Evolutionary conservation across 345 rosid genomes (phyloP), one percentile per base, ranked within the genome.

Genomic region (Eucalyptus marginata): DNA sequence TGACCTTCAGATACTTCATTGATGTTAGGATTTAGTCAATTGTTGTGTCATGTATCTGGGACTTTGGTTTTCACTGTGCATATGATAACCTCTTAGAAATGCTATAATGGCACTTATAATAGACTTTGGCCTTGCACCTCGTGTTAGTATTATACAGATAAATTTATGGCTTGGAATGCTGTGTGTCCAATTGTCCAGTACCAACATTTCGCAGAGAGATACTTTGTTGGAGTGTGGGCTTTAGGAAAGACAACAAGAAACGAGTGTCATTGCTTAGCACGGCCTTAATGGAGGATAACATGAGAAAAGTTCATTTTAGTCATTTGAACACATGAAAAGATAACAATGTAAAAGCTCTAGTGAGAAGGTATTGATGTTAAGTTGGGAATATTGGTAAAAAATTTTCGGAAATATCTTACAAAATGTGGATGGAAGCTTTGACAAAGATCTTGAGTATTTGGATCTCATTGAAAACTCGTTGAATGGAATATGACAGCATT

Each of bases 331-430:
- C 80, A 68, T 16, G 80, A 33, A 7, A 31, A 68, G 43, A 68
- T 33, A 33, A 68, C 24, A 31, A 31, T 33, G 22, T 68, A 17
- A 24, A 68, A 68, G 80, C 43, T 68, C 12, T 31, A 66, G 22
- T 71, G 81, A 71, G 46, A 36, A 18, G 15, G 83, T 5, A 33
- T 68, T 68, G 22, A 68, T 68, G 80, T 68, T 68, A 9, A 0
- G 80, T 16, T 68, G 80, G 80, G 80, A 36, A 68, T 68, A 44
- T 71, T 0, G 1, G 44, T 71, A 33, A 71, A 33, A 68, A 1
- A 0, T 0, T 0, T 40, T 68, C 10, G 46, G 27, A 71, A 71
- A 71, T 9, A 68, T 51, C 54, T 51, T 16, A 2, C 3, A 51
- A 51, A 66, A 31, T 31, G 81, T 18, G 27, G 46, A 20, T 36